Evolutionary conservation across 495 filamentous ascomycete genomes (phyloP).

Genomic region (Pyronema domesticum): DNA sequence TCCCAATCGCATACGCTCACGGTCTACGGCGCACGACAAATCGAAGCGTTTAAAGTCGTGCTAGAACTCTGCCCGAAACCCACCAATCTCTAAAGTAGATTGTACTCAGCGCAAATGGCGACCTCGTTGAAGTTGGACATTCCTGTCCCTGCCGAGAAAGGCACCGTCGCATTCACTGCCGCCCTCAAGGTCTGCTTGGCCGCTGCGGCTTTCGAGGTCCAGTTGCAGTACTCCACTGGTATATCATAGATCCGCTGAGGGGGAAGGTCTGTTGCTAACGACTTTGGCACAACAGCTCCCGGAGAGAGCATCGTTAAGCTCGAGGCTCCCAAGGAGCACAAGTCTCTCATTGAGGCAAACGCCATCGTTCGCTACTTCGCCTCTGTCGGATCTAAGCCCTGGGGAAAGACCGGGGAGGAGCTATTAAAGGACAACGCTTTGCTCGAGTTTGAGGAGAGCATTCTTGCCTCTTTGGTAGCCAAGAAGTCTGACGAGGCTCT

Average conservation of each 20-base stretch:
- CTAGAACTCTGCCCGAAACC: too few species aligned
- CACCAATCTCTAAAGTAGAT: too few species aligned
- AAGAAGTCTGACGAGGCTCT: background rate
- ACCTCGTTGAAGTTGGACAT: slow-evolving; percentile 22
- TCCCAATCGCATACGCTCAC: too few species aligned
- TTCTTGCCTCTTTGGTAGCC: background rate
- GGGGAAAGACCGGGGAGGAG: slow-evolving; percentile 11
- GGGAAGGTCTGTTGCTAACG: background rate
- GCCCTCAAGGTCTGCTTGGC: slow-evolving; percentile 23
- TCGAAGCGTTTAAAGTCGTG: too few species aligned
- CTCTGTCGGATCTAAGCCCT: slow-evolving; percentile 13
- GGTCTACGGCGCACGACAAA: too few species aligned
- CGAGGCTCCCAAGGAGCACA: slow-evolving; percentile 20
- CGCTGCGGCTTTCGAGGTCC: slow-evolving; percentile 17
- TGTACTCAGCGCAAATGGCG: too few species aligned
- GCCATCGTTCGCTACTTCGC: slow-evolving; percentile 25
- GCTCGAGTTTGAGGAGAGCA: slow-evolving; percentile 23
- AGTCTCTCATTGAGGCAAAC: slow-evolving; percentile 22
- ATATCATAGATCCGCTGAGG: background rate
- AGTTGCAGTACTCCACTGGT: slow-evolving; percentile 20
- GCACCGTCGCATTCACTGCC: slow-evolving; percentile 18
- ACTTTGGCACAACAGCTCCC: slow-evolving; percentile 5
- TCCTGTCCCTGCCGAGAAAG: slow-evolving; percentile 16
- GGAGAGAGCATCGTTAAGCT: slow-evolving; percentile 15
- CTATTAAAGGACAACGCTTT: slow-evolving; percentile 19